Evolutionary conservation across 352 stramenopile genomes (phyloP).

Genomic region (Pythium phragmiticola): DNA sequence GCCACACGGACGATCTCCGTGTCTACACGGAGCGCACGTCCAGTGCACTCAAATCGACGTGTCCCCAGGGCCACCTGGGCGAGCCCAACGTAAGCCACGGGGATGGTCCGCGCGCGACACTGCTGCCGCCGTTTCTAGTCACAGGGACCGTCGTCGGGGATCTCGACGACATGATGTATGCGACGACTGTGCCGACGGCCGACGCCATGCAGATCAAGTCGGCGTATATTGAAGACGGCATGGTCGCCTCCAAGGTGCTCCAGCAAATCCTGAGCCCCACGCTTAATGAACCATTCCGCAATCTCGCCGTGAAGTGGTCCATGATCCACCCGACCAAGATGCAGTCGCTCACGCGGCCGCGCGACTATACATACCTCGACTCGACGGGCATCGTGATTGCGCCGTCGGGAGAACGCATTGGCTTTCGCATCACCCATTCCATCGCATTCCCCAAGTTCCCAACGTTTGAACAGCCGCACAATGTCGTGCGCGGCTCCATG

Average conservation of each 20-base stretch:
- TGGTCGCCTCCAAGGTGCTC: conserved; percentile 17
- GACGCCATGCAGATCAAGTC: conserved; percentile 16
- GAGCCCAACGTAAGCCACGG: background rate
- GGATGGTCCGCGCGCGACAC: background rate
- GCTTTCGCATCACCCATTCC: conserved; percentile 48
- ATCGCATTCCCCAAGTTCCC: conserved; percentile 35
- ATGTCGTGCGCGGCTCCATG: conserved; percentile 36
- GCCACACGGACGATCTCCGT: conserved; percentile 6
- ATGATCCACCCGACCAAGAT: conserved; percentile 8
- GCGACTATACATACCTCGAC: conserved; percentile 42
- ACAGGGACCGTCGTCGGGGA: conserved; percentile 30
- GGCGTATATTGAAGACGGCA: conserved; percentile 15
- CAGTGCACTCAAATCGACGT: conserved; percentile 8
- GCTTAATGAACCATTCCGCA: conserved; percentile 13
- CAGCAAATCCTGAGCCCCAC: conserved; percentile 8
- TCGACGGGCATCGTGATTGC: conserved; percentile 36
- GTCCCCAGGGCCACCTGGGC: conserved; percentile 7
- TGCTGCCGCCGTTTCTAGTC: conserved; percentile 10
- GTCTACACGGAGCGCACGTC: conserved; percentile 22
- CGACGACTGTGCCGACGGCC: background rate
- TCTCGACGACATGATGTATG: conserved; percentile 29
- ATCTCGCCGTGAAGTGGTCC: conserved; percentile 15
- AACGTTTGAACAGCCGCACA: conserved; percentile 15
- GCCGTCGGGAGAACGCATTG: conserved; percentile 41
- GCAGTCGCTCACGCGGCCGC: conserved; percentile 26